phyloP scores from a whole-genome alignment of 1,139 yeast genomes.

The Lodderomyces pseudojiufengensis region DNA sequence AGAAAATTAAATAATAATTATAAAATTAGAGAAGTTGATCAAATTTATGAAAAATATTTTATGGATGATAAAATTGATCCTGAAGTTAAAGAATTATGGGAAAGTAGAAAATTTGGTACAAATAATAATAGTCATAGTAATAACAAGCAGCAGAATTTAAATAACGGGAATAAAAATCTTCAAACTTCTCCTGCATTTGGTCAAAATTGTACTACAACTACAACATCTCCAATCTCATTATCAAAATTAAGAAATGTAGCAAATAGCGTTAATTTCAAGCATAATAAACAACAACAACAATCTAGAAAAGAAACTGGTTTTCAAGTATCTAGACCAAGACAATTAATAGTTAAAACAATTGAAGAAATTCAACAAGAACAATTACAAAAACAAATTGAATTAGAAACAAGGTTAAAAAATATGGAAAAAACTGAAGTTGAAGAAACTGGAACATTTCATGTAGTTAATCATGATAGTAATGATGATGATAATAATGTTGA shows the following conservation, averaged over 20 bases:
- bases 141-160: too few relatives aligned
- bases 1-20: conserved; percentile 34
- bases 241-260: too few relatives aligned
- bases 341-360: conserved; percentile 28
- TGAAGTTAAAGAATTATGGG: conserved; percentile 51
- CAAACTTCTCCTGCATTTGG: background rate
- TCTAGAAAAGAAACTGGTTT: conserved; percentile 22
- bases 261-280: too few relatives aligned
- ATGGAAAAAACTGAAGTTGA: too few relatives aligned
- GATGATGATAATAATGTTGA: too few relatives aligned
- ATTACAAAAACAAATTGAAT: background rate
- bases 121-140: background rate
- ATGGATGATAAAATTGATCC: conserved; percentile 44
- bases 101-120: conserved; percentile 25
- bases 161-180: background rate
- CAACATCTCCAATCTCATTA: background rate
- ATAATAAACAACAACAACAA: conserved; percentile 5
- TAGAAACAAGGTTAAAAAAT: too few relatives aligned
- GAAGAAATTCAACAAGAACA: conserved; percentile 8
- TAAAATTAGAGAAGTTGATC: conserved; percentile 48
- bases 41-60: conserved; percentile 39
- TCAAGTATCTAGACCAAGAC: conserved; percentile 44
- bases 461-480: too few relatives aligned
- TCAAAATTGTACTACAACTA: too few relatives aligned
- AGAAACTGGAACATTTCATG: too few relatives aligned